These are phyloP conservation scores for Colletotrichum kahawae DNA, from an alignment of 2,329 filamentous ascomycete genomes.

Conservation along the genomic window DNA sequence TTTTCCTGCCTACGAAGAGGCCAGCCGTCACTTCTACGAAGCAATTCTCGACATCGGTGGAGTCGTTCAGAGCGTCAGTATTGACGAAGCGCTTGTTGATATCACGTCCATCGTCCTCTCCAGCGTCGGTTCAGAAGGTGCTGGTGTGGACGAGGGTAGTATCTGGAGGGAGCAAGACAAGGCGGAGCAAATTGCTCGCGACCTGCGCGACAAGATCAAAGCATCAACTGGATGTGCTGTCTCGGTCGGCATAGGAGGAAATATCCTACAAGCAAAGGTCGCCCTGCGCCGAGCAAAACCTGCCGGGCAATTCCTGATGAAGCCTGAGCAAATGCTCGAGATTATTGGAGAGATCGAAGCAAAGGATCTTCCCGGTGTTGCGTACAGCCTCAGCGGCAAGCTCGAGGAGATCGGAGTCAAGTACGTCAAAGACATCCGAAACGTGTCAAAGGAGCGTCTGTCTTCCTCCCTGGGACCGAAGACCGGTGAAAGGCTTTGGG, in stretches of 20 bases:
- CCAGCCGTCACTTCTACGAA: slow-evolving; percentile 87
- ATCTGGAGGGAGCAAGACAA: slow-evolving; percentile 80
- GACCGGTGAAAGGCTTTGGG: slow-evolving; percentile 88
- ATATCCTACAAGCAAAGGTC: slow-evolving; percentile 90
- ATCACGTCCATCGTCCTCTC: slow-evolving; percentile 73
- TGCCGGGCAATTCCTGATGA: slow-evolving; percentile 88
- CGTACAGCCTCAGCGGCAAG: slow-evolving; percentile 84
- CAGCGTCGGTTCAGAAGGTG: slow-evolving; percentile 69
- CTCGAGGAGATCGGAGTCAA: slow-evolving; percentile 86
- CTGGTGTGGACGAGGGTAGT: slow-evolving; percentile 68
- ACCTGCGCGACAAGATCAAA: slow-evolving; percentile 73
- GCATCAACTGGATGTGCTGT: slow-evolving; percentile 82
- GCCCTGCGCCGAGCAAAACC: slow-evolving; percentile 92
- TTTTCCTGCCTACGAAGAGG: slow-evolving; percentile 92
- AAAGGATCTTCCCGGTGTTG: slow-evolving; percentile 87
- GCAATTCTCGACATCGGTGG: slow-evolving; percentile 81
- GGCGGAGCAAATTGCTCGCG: slow-evolving; percentile 72
- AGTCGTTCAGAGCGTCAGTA: slow-evolving; percentile 91
- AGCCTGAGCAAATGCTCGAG: slow-evolving; percentile 77
- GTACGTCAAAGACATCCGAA: slow-evolving; percentile 81
- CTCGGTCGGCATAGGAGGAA: slow-evolving; percentile 89
- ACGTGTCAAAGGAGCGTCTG: slow-evolving; percentile 77
- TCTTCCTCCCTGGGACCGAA: slow-evolving; percentile 81
- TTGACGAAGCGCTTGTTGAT: slow-evolving; percentile 93
- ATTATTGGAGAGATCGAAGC: slow-evolving; percentile 81